A percentile compares a stretch with the other conserved stretches of the same genome.
Evolutionary conservation across 2,329 filamentous ascomycete species (phyloP).

Genomic region (Annulohypoxylon truncatum): DNA sequence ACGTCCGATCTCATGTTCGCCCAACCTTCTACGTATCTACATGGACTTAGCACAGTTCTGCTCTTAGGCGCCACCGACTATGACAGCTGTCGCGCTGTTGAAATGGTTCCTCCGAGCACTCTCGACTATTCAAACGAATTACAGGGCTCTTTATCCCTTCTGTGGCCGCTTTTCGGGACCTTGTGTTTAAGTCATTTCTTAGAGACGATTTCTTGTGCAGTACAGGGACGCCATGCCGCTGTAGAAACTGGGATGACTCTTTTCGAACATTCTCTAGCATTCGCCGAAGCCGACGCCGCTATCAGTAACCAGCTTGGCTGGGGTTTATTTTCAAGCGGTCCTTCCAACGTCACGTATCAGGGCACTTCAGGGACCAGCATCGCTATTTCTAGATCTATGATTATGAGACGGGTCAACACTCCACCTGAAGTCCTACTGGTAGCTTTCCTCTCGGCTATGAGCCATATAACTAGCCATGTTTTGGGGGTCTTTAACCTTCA

Average conservation of each 20-base stretch:
- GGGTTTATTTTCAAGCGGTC: slow-evolving; percentile 67
- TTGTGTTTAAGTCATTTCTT: slow-evolving; percentile 84
- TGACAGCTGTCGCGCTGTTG: slow-evolving; percentile 78
- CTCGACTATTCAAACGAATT: slow-evolving; percentile 65
- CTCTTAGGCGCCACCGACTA: slow-evolving; percentile 80
- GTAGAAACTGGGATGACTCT: slow-evolving; percentile 96
- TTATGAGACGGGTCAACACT: slow-evolving; percentile 85
- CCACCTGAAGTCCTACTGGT: slow-evolving; percentile 89
- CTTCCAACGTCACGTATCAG: slow-evolving; percentile 58
- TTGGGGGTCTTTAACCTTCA: slow-evolving; percentile 85
- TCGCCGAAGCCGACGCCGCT: slow-evolving; percentile 92
- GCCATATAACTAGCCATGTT: slow-evolving; percentile 85
- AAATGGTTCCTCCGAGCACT: slow-evolving; percentile 73
- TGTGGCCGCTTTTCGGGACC: slow-evolving; percentile 81
- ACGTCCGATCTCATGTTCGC: slow-evolving; percentile 76
- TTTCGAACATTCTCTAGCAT: slow-evolving; percentile 95
- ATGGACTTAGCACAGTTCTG: slow-evolving; percentile 76
- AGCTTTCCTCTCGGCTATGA: slow-evolving; percentile 87
- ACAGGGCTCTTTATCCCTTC: slow-evolving; percentile 79
- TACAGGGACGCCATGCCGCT: slow-evolving; percentile 82
- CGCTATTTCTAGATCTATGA: slow-evolving; percentile 70
- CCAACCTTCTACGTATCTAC: slow-evolving; percentile 75
- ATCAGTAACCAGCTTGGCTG: slow-evolving; percentile 83
- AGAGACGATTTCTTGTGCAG: slow-evolving; percentile 86
- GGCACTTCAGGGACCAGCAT: slow-evolving; percentile 56